Evolutionary conservation across 1,284 basidiomycete species (phyloP).

Genomic region (Malassezia psittaci): DNA sequence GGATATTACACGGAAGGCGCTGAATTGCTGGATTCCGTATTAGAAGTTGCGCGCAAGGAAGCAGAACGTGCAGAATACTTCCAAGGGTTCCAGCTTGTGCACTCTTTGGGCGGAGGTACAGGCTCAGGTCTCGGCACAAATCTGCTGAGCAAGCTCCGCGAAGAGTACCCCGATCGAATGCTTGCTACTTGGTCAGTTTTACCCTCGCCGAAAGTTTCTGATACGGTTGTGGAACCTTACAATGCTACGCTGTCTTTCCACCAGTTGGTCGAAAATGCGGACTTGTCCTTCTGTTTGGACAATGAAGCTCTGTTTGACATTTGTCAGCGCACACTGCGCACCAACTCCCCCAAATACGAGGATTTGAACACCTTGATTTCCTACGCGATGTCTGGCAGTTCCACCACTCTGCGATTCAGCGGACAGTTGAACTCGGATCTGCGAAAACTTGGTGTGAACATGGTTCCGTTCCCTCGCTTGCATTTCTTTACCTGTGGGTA

Average conservation of each 20-base stretch:
- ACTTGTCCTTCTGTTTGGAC: slow-evolving; percentile 80
- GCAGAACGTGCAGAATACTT: slow-evolving; percentile 70
- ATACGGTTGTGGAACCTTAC: slow-evolving; percentile 92
- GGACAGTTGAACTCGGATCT: slow-evolving; percentile 89
- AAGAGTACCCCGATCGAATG: slow-evolving; percentile 61
- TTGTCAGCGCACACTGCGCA: slow-evolving; percentile 63
- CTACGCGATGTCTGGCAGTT: slow-evolving; percentile 79
- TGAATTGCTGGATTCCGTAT: slow-evolving; percentile 75
- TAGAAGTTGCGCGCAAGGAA: slow-evolving; percentile 53
- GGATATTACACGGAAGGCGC: slow-evolving; percentile 51
- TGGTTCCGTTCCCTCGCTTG: slow-evolving; percentile 51
- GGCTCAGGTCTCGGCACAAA: slow-evolving; percentile 39
- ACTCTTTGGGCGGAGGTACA: slow-evolving; percentile 80
- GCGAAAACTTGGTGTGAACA: slow-evolving; percentile 83
- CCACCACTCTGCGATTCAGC: slow-evolving; percentile 81
- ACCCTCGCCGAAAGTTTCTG: slow-evolving; percentile 85
- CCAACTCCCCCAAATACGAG: slow-evolving; percentile 51
- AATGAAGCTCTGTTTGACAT: slow-evolving; percentile 93
- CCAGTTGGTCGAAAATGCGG: slow-evolving; percentile 78
- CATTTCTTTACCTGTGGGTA: slow-evolving; percentile 49
- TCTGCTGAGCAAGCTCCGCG: slow-evolving; percentile 47
- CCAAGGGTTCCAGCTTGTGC: slow-evolving; percentile 86
- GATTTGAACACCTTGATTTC: slow-evolving; percentile 56
- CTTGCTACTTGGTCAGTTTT: slow-evolving; percentile 82
- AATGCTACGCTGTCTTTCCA: slow-evolving; percentile 81